phyloP scores from a whole-genome alignment of 495 filamentous ascomycete genomes.

The Penicillium bialowiezense region DNA sequence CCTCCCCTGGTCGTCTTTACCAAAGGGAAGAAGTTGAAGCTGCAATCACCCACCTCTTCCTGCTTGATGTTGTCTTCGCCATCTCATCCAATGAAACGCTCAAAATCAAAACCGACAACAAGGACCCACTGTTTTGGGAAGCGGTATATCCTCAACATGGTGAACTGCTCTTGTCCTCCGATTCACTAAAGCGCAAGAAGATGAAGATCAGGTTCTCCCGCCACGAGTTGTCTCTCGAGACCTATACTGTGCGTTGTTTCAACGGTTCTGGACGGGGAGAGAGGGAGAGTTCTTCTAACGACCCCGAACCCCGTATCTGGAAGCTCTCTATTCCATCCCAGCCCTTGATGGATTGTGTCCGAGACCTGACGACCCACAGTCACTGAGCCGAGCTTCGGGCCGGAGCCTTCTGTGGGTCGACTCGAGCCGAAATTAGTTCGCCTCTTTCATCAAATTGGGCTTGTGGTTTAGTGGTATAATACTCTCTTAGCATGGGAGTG shows the following conservation, averaged over 20 bases:
- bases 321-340: constrained; percentile 8
- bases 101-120: neutral
- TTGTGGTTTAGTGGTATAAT: constrained; percentile 35
- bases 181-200: constrained; percentile 28
- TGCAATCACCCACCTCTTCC: constrained; percentile 35
- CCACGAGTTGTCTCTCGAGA: constrained; percentile 28
- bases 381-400: neutral
- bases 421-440: constrained; percentile 6
- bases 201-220: constrained; percentile 36
- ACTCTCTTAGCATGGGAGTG: constrained; percentile 40
- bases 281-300: constrained; percentile 7
- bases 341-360: constrained; percentile 35
- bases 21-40: constrained; percentile 37
- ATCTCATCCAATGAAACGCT: constrained; percentile 23
- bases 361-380: constrained; percentile 16
- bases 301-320: constrained; percentile 24
- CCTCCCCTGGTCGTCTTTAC: constrained; percentile 35
- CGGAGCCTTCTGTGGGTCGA: neutral
- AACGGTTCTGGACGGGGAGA: constrained; percentile 16
- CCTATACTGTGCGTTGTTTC: constrained; percentile 18
- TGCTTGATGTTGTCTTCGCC: constrained; percentile 36
- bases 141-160: constrained; percentile 42
- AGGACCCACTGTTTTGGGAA: constrained; percentile 24
- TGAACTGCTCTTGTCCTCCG: constrained; percentile 27
- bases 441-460: constrained; percentile 8